Base-by-base conservation (phyloP, 257 asterid genomes). In the Fraxinus pennsylvanica region DNA sequence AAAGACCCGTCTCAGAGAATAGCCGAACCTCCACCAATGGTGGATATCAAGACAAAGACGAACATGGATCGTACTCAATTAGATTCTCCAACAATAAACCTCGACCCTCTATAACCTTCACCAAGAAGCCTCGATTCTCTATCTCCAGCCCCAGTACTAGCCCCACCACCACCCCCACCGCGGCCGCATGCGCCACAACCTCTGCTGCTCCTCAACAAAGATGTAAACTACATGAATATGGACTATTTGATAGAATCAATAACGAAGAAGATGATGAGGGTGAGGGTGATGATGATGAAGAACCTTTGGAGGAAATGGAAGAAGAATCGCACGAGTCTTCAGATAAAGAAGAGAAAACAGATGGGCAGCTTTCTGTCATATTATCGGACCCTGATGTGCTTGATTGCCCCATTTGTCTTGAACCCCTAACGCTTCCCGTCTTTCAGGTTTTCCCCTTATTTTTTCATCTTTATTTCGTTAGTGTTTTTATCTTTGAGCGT, bases 341-440 rank as follows among this genome's bases (percentile, higher is more conserved):
- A 2, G 76, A 70, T 25, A 88, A 67, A 6, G 77, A 78, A 54
- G 85, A 61, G 63, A 79, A 77, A 35, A 39, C 43, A 29, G 63
- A 43, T 21, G 84, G 82, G 65, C 77, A 84, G 4, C 32, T 90
- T 81, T 39, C 83, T 3, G 86, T 90, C 21, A 85, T 77, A 47
- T 80, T 93, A 9, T 74, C 90, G 27, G 96, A 93, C 77, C 86
- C 92, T 52, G 96, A 88, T 79, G 91, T 93, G 72, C 82, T 93
- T 82, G 93, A 93, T 81, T 93, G 98, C 78, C 92, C 97, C 7
- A 84, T 89, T 75, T 93, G 98, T 78, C 73, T 76, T 39, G 91
- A 86, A 14, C 80, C 90, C 67, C 93, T 93, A 22, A 74, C 73
- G 76, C 52, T 82, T 38, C 97, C 97, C 36, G 94, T 90, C 19